Conservation (phyloP, 768 basidiomycete species). For the Calocera viscosa region DNA sequence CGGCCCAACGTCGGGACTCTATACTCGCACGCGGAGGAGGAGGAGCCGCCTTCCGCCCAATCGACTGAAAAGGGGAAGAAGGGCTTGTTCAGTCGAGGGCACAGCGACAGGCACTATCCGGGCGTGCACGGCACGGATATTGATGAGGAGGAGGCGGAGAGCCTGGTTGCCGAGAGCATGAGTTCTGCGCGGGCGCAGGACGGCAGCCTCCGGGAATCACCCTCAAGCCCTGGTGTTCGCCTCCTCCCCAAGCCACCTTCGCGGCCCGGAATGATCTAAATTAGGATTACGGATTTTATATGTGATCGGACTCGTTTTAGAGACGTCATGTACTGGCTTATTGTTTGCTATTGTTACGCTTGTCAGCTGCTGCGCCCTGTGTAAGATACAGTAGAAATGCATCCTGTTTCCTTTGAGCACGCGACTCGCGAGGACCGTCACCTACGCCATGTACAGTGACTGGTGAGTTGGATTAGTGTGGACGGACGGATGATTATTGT, state of each 20-base stretch:
- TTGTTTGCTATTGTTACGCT: not conserved
- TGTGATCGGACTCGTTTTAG: not conserved
- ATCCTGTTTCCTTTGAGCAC: not conserved
- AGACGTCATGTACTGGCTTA: not conserved
- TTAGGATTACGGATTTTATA: not conserved
- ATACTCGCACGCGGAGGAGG: slow-evolving; percentile 3
- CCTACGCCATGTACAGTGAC: no score
- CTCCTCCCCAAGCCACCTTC: not conserved
- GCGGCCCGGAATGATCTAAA: slow-evolving; percentile 1
- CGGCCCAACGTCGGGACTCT: not conserved
- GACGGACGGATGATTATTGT: no score
- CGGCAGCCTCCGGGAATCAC: not conserved
- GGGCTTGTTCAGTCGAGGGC: not conserved
- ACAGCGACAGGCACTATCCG: not conserved
- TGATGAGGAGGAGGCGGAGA: not conserved
- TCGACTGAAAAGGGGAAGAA: not conserved
- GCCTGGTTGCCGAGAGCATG: slow-evolving; percentile 4
- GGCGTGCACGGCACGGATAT: not conserved
- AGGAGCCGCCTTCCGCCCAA: not conserved
- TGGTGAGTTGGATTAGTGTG: no score
- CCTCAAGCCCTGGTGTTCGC: not conserved
- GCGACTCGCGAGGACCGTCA: no score
- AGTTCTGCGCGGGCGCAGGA: slow-evolving; percentile 7
- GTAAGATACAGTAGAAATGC: not conserved
- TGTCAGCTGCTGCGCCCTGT: not conserved